phyloP scores from a whole-genome alignment of 1,284 basidiomycete genomes.

The Pseudozyma hubeiensis region DNA sequence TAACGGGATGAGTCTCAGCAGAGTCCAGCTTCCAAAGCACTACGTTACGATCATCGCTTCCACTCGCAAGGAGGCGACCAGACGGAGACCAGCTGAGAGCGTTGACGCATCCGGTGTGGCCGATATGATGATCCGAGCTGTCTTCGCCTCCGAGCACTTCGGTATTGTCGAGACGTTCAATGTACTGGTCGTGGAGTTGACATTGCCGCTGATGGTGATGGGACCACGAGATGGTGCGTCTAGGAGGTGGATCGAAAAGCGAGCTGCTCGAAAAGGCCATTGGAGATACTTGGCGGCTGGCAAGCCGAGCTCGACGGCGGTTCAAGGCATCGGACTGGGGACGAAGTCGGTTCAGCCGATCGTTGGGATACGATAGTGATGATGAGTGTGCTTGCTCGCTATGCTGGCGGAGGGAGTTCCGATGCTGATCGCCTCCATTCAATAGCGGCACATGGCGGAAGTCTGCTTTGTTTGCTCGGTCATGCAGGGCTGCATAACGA shows the following conservation, averaged over 20 bases:
- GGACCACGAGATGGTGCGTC: constrained; percentile 20
- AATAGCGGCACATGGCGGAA: no score
- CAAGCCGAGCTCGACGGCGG: neutral
- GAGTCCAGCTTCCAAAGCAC: constrained; percentile 77
- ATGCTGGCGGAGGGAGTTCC: neutral
- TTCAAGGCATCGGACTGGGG: constrained; percentile 3
- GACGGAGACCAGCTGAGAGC: constrained; percentile 84
- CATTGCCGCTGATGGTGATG: constrained; percentile 13
- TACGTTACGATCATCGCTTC: constrained; percentile 82
- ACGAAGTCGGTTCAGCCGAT: neutral
- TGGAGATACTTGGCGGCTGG: neutral
- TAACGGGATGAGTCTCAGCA: constrained; percentile 65
- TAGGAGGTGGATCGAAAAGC: constrained; percentile 9
- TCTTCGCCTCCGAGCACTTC: constrained; percentile 38
- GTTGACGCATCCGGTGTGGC: constrained; percentile 56
- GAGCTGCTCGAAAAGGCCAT: constrained; percentile 14
- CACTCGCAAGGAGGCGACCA: constrained; percentile 79
- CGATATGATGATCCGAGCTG: constrained; percentile 15
- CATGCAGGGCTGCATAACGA: constrained; percentile 7
- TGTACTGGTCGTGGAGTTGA: constrained; percentile 30
- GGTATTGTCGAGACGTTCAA: constrained; percentile 37
- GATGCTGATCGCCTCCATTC: neutral
- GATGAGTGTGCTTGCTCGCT: no score
- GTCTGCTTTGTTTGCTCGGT: no score
- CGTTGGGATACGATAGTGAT: no score